Base-by-base conservation (phyloP, 768 basidiomycete species). In the Podaxis pistillaris region DNA sequence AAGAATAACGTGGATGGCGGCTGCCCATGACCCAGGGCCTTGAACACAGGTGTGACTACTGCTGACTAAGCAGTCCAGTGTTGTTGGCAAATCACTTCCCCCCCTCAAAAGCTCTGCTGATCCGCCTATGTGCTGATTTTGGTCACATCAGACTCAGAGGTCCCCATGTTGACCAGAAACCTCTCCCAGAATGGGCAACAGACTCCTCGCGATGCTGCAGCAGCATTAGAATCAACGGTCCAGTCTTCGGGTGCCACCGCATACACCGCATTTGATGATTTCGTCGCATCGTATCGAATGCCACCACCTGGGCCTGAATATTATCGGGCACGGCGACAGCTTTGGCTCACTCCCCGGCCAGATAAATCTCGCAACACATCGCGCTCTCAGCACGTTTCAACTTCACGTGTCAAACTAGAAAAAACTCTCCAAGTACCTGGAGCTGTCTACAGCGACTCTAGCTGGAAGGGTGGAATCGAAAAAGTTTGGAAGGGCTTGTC, bases 401-500 rank as follows among this genome's bases (percentile, higher is more conserved):
- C 71, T 1, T 78, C 82, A 15, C 79, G 79, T 36, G 72, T 76
- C 50, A 81, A 78, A 69, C 78, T 89, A 11, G 83, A 86, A 67
- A 72, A 77, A 19, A 67, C 86, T 1, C 79, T 91, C 13, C 74
- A 70, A 61, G 56, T 70, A 9, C 81, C 84, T 4, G 79, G 78
- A 44, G 81, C 81, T 12, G 70, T 82, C 7, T 75, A 83, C 59
- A 78, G 73, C 63, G 83, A 88, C 47, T 74, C 77, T 3, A 74
- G 79, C 7, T 91, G 89, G 90, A 72, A 75, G 47, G 76, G 75
- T 57, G 85, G 83, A 19, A 68, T 91, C 46, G 78, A 83, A 60
- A 83, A 78, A 60, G 82, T 90, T 19, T 92, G 88, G 87, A 81
- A 80, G 37, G 83, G 83, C 3, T 79, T 93, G 50, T 70, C 78